Conservation (phyloP, 306 rosid species). For the Lagenaria siceraria region DNA sequence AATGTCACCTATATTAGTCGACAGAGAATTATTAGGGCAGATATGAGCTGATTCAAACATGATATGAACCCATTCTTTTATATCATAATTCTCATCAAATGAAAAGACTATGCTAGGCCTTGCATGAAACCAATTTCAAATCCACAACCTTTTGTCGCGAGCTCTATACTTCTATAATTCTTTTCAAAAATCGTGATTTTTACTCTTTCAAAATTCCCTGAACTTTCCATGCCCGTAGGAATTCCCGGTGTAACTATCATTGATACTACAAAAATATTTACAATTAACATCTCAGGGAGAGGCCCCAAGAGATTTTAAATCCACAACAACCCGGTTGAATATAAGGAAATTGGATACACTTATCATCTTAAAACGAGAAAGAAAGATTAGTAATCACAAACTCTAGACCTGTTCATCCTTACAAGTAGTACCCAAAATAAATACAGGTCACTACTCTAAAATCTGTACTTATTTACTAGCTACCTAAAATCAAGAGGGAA, state of each 20-base stretch:
- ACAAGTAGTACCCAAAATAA: neutral
- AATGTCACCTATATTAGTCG: constrained; percentile 47
- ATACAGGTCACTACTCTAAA: neutral
- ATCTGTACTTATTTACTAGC: neutral
- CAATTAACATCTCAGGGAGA: neutral
- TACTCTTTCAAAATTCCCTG: neutral
- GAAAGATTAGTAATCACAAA: neutral
- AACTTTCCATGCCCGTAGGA: neutral
- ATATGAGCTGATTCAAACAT: neutral
- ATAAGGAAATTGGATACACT: neutral
- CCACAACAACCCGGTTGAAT: neutral
- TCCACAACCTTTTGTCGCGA: neutral
- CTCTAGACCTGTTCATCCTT: neutral
- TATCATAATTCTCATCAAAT: neutral
- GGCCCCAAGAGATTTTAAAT: neutral
- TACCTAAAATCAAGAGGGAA: neutral
- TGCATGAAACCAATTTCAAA: neutral
- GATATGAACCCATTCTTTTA: neutral
- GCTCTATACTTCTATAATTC: neutral
- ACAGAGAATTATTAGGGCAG: neutral
- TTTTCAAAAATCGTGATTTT: neutral
- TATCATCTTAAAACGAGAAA: neutral
- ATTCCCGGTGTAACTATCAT: neutral
- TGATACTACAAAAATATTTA: neutral
- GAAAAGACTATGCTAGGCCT: neutral